These are phyloP conservation scores for Malus sylvestris DNA, from an alignment of 306 rosid genomes.

Conservation along the genomic window DNA sequence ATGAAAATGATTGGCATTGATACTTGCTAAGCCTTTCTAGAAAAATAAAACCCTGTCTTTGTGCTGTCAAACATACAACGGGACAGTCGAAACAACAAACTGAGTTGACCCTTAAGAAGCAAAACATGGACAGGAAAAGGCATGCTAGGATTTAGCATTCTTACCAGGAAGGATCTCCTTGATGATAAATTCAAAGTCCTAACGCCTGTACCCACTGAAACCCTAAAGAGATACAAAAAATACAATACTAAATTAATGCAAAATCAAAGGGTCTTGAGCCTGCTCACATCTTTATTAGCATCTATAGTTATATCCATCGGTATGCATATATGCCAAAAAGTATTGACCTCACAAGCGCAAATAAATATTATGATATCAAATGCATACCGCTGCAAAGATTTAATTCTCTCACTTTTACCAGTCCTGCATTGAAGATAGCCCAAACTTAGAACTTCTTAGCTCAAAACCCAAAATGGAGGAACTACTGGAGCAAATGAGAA, in stretches of 20 bases:
- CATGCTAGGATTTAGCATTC: not conserved
- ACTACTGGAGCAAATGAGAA: not conserved
- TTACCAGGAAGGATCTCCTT: slow-evolving; percentile 60
- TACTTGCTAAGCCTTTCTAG: not conserved
- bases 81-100: not conserved
- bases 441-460: not conserved
- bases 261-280: not conserved
- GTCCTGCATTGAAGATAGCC: slow-evolving; percentile 8
- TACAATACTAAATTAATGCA: slow-evolving; percentile 5
- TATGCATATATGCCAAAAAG: not conserved
- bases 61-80: not conserved
- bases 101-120: not conserved
- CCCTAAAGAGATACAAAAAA: slow-evolving; percentile 31
- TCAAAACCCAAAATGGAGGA: not conserved
- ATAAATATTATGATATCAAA: not conserved
- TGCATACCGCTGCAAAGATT: slow-evolving; percentile 12
- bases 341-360: not conserved
- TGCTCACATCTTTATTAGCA: not conserved
- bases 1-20: not conserved
- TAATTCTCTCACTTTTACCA: slow-evolving; percentile 3
- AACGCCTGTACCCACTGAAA: slow-evolving; percentile 36
- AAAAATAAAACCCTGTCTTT: not conserved
- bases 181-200: slow-evolving; percentile 28
- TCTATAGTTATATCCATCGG: not conserved
- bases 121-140: not conserved